These are phyloP conservation scores for Phytophthora capsici DNA, from an alignment of 352 stramenopile genomes.

Conservation along the genomic window DNA sequence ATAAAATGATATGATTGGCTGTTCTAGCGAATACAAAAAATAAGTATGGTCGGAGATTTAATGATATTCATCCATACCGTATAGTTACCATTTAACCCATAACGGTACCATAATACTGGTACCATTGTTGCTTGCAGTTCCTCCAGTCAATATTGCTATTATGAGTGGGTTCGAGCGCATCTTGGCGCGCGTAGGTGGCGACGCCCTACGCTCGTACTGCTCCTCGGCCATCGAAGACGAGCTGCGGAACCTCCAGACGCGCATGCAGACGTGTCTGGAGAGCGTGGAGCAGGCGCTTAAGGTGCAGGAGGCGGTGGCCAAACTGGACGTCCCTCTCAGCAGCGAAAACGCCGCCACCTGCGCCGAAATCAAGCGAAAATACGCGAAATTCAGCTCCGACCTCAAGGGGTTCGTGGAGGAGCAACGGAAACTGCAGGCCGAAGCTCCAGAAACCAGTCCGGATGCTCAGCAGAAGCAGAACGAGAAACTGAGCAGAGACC, in stretches of 20 bases:
- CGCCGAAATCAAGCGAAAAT: slow-evolving; percentile 59
- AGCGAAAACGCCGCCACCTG: slow-evolving; percentile 63
- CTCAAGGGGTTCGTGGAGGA: slow-evolving; percentile 61
- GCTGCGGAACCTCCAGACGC: slow-evolving; percentile 59
- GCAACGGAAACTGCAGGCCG: slow-evolving; percentile 59
- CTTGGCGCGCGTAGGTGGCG: slow-evolving; percentile 66
- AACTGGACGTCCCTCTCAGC: slow-evolving; percentile 67
- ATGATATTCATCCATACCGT: no score
- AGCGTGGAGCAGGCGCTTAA: slow-evolving; percentile 65
- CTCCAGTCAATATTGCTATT: slow-evolving; percentile 16
- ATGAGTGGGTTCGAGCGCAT: slow-evolving; percentile 85
- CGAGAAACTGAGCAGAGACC: slow-evolving; percentile 37
- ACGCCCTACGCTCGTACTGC: slow-evolving; percentile 77
- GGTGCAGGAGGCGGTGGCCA: slow-evolving; percentile 66
- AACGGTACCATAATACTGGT: slow-evolving; percentile 8
- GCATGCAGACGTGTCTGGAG: slow-evolving; percentile 64
- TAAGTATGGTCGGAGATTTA: no score
- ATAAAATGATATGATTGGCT: no score
- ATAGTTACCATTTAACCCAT: background rate
- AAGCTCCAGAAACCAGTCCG: slow-evolving; percentile 21
- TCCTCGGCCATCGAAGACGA: slow-evolving; percentile 82
- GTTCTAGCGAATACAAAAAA: no score
- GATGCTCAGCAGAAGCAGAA: slow-evolving; percentile 30
- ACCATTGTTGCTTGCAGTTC: background rate
- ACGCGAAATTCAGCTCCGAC: slow-evolving; percentile 53